Percentiles rank a stretch among this genome's conserved stretches.
Evolutionary conservation across 768 basidiomycete genomes (phyloP).

Genomic region (Podaxis sp.): DNA sequence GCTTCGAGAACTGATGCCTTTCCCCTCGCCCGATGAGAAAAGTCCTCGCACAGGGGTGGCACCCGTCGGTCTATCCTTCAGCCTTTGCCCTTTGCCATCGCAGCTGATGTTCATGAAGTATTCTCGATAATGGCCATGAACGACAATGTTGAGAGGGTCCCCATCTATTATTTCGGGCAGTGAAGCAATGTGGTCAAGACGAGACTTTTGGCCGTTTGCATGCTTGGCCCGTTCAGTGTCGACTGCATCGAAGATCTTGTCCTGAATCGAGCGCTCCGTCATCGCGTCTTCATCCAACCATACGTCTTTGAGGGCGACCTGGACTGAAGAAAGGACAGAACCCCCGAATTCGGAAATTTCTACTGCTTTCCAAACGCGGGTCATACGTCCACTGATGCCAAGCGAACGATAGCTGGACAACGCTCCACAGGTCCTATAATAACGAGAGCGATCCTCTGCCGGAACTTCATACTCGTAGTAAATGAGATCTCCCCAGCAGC

Average conservation of each 20-base stretch:
- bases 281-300: slow-evolving; percentile 16
- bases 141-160: too few species aligned
- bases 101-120: not conserved
- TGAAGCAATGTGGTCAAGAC: not conserved
- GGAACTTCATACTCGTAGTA: not conserved
- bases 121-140: too few species aligned
- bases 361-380: not conserved
- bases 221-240: not conserved
- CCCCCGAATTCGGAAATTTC: not conserved
- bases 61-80: not conserved
- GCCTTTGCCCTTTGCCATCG: not conserved
- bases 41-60: not conserved
- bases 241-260: slow-evolving; percentile 10
- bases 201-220: not conserved
- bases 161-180: too few species aligned
- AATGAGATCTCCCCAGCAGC: not conserved
- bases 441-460: not conserved
- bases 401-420: not conserved
- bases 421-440: not conserved
- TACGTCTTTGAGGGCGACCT: slow-evolving; percentile 18
- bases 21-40: not conserved
- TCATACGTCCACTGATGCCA: not conserved
- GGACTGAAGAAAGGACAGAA: not conserved
- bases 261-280: slow-evolving; percentile 17
- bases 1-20: not conserved